Percentiles rank a stretch among this genome's conserved stretches.
Evolutionary conservation across 805 yeast genomes (phyloP).

Genomic region (Phaffomyces opuntiae): DNA sequence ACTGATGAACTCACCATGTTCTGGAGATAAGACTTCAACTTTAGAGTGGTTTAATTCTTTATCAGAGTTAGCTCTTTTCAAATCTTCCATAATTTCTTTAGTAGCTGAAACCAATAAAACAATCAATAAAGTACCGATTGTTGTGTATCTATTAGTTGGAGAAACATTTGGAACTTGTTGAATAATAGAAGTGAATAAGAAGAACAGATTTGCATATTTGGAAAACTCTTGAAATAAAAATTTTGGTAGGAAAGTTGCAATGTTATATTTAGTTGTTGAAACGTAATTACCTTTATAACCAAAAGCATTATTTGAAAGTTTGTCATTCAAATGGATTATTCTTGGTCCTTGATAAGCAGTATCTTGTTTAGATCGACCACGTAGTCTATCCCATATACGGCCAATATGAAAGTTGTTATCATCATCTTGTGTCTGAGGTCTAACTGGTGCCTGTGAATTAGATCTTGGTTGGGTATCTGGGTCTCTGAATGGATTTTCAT

Average conservation of each 20-base stretch:
- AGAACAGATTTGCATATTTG: conserved; percentile 92
- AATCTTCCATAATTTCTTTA: conserved; percentile 85
- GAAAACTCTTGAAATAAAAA: conserved; percentile 95
- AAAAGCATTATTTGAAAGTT: conserved; percentile 42
- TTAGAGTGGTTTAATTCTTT: conserved; percentile 78
- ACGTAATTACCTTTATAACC: conserved; percentile 77
- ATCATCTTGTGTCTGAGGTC: conserved; percentile 22
- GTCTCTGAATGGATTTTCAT: conserved; percentile 21
- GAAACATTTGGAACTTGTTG: conserved; percentile 97
- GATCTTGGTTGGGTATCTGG: conserved; percentile 9
- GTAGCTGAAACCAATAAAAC: conserved; percentile 88
- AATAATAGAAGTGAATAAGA: conserved; percentile 82
- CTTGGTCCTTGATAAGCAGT: conserved; percentile 42
- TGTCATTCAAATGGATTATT: conserved; percentile 61
- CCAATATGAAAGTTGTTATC: conserved; percentile 33
- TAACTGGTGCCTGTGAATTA: background rate
- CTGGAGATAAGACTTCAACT: conserved; percentile 52
- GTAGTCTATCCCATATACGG: conserved; percentile 29
- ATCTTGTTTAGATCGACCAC: conserved; percentile 18
- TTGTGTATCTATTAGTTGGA: conserved; percentile 93
- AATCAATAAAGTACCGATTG: conserved; percentile 81
- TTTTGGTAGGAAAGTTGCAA: conserved; percentile 90
- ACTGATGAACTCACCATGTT: conserved; percentile 51
- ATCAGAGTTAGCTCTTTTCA: conserved; percentile 83
- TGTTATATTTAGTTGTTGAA: conserved; percentile 91